Base-by-base conservation (phyloP, 441 rosid genomes). In the Croton setiger region DNA sequence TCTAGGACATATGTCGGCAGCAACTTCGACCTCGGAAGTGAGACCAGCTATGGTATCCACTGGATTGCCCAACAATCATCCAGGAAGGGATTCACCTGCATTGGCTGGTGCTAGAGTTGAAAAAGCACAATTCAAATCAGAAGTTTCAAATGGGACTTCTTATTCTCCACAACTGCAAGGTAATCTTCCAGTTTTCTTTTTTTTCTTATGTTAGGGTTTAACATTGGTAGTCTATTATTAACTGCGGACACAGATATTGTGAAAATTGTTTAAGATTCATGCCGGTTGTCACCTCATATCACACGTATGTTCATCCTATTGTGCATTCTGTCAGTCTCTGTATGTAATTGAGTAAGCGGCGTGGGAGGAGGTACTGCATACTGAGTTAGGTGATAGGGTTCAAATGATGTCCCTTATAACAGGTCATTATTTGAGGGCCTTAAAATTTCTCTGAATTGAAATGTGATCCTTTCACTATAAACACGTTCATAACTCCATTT, bases 91-190 rank as follows among this genome's bases (percentile, higher is more conserved):
- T 68, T 64, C 79, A n/a, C 74, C 89, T 58, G 62, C 81, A 4
- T 64, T 79, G 70, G 71, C 83, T 17, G 63, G 75, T 41, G 71
- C 86, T 17, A 86, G 81, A 72, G 85, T 73, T 63, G 92, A 82
- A 37, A 81, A 83, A 69, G 65, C 84, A 59, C 87, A 75, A 39
- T 52, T 78, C 63, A 83, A 80, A 66, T 43, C 75, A 65, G 90
- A 85, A 36, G 91, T 84, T 75, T 62, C 88, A 72, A 85, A 77
- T 67, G 84, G 72, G 64, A 67, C 80, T 48, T 66, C 82, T 55
- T 66, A 75, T 74, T 70, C 69, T 37, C 71, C 82, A 15, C 81
- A 73, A 71, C 18, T 64, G 6, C 84, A 84, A 73, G 84, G 99
- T 95, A 84, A 66, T 63, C 36, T 49, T 53, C 49, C 35, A 45